Evolutionary conservation across 2,329 filamentous ascomycete genomes (phyloP).

Genomic region (Didymella pinodella): DNA sequence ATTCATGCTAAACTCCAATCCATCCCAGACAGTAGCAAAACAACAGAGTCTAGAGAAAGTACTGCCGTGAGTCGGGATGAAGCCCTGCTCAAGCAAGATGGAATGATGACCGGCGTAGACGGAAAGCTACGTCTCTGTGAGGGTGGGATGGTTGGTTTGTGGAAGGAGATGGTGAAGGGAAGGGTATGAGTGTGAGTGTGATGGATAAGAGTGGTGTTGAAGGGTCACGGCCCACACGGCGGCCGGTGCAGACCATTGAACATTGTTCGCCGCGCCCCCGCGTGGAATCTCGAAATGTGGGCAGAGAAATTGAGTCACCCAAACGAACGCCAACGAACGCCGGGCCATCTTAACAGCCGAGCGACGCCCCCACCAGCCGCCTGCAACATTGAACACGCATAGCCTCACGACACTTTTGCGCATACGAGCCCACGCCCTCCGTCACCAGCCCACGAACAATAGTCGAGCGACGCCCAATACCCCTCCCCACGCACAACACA

Average conservation of each 20-base stretch:
- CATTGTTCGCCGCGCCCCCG: constrained; percentile 14
- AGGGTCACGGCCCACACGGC: not conserved
- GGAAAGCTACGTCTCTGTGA: too few relatives aligned
- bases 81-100: too few relatives aligned
- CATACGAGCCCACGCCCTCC: constrained; percentile 10
- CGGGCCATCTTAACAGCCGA: constrained; percentile 18
- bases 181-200: too few relatives aligned
- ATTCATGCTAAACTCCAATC: too few relatives aligned
- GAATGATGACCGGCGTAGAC: too few relatives aligned
- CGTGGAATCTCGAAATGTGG: constrained; percentile 15
- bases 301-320: constrained; percentile 21
- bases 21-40: too few relatives aligned
- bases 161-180: too few relatives aligned
- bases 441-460: constrained; percentile 16
- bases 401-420: constrained; percentile 14
- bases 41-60: too few relatives aligned
- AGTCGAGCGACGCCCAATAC: constrained; percentile 24
- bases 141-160: too few relatives aligned
- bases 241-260: not conserved
- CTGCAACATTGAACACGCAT: constrained; percentile 3
- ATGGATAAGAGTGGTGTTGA: not conserved
- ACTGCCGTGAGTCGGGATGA: too few relatives aligned
- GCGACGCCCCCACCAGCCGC: constrained; percentile 9
- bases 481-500: constrained; percentile 20
- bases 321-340: constrained; percentile 11